These are phyloP conservation scores for Scutellaria galericulata DNA, from an alignment of 257 asterid genomes.

Conservation along the genomic window DNA sequence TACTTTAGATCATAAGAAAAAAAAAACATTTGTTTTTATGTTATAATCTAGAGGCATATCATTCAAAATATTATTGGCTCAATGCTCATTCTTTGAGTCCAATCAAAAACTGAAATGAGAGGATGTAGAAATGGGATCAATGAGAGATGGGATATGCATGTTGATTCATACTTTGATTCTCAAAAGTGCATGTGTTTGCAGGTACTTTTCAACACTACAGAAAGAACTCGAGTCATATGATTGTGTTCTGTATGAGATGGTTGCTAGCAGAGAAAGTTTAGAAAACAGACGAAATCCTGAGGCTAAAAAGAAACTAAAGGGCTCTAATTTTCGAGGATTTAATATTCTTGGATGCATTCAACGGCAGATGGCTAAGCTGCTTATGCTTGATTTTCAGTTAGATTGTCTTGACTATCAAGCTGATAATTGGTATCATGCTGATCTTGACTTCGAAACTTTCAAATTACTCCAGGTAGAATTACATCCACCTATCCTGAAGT, in stretches of 20 bases:
- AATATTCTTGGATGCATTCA: conserved; percentile 86
- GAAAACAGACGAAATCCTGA: conserved; percentile 67
- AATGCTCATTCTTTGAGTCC: conserved; percentile 6
- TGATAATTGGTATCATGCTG: conserved; percentile 96
- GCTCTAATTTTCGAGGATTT: conserved; percentile 64
- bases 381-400: conserved; percentile 83
- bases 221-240: conserved; percentile 72
- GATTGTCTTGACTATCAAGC: conserved; percentile 91
- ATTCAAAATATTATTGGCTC: background rate
- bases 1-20: background rate
- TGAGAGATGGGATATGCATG: background rate
- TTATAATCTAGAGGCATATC: background rate
- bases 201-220: conserved; percentile 82
- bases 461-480: conserved; percentile 80
- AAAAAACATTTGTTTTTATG: too few relatives aligned
- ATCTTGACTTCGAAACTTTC: conserved; percentile 95
- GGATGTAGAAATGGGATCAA: background rate
- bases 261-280: conserved; percentile 86
- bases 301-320: conserved; percentile 58
- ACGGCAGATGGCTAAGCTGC: conserved; percentile 87
- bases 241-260: conserved; percentile 98
- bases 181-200: conserved; percentile 40
- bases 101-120: background rate
- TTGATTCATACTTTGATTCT: conserved; percentile 15
- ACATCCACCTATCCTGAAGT: conserved; percentile 1